These are phyloP conservation scores for Trichothecium roseum DNA, from an alignment of 2,329 filamentous ascomycete species.

Conservation along the genomic window DNA sequence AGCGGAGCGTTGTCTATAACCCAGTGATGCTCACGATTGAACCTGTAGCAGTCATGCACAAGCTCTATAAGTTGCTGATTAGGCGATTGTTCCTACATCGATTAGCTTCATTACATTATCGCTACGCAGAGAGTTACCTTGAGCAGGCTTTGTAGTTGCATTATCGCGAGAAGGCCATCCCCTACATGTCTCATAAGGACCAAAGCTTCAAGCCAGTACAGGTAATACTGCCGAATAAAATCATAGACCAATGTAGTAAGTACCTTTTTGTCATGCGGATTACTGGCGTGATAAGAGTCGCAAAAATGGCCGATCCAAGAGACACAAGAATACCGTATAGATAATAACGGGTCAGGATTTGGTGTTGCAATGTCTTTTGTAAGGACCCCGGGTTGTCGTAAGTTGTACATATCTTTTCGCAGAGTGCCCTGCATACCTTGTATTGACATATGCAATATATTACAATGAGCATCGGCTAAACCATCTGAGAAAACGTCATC, in stretches of 20 bases:
- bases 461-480: no score
- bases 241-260: no score
- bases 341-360: conserved; percentile 7
- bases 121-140: no score
- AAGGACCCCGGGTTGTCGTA: conserved; percentile 9
- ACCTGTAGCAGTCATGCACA: conserved; percentile 18
- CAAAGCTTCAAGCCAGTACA: neutral
- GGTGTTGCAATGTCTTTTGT: conserved; percentile 5
- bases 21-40: conserved; percentile 12
- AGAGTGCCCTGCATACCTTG: conserved; percentile 16
- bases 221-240: no score
- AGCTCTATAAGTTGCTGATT: conserved; percentile 4
- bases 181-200: no score
- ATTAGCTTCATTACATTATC: no score
- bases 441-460: no score
- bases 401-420: conserved; percentile 21
- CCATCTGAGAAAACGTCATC: no score
- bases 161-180: no score
- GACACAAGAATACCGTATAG: conserved; percentile 10
- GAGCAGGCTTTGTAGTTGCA: no score
- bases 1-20: conserved; percentile 16
- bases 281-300: neutral
- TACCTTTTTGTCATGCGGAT: neutral
- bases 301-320: conserved; percentile 11
- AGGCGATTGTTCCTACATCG: neutral